These are phyloP conservation scores for Prunus dulcis DNA, from an alignment of 306 rosid genomes.

Conservation along the genomic window DNA sequence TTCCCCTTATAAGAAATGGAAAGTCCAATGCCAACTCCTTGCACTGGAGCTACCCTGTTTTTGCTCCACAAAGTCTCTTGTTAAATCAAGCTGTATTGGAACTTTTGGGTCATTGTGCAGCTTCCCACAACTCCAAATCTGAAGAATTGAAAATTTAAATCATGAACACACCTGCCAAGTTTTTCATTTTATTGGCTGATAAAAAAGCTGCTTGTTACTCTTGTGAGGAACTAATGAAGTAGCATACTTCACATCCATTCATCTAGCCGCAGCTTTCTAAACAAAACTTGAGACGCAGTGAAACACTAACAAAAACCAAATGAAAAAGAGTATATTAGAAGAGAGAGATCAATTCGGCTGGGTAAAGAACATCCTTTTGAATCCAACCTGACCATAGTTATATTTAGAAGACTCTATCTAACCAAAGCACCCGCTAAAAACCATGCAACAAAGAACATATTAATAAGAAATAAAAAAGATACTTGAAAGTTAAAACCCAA, in stretches of 20 bases:
- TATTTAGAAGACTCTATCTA: background rate
- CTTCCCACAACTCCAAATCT: constrained; percentile 88
- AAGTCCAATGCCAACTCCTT: constrained; percentile 69
- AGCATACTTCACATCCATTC: background rate
- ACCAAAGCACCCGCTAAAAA: constrained; percentile 5
- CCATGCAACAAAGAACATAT: too few species aligned
- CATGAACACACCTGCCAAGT: background rate
- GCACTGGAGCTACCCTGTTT: too few species aligned
- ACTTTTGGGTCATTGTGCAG: constrained; percentile 39
- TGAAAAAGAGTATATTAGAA: background rate
- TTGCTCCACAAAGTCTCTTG: constrained; percentile 66
- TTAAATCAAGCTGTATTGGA: constrained; percentile 56
- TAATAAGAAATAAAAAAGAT: background rate
- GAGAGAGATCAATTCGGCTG: background rate
- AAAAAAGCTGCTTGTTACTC: background rate
- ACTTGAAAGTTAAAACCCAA: background rate
- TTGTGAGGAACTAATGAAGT: background rate
- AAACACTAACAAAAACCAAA: background rate
- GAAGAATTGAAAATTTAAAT: constrained; percentile 18
- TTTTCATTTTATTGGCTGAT: background rate
- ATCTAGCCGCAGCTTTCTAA: background rate
- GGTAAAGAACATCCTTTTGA: background rate
- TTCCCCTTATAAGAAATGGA: constrained; percentile 59
- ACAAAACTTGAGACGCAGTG: background rate
- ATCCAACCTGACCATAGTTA: too few species aligned